Evolutionary conservation across 2,329 filamentous ascomycete species (phyloP).

Genomic region (Pleurostoma richardsiae): DNA sequence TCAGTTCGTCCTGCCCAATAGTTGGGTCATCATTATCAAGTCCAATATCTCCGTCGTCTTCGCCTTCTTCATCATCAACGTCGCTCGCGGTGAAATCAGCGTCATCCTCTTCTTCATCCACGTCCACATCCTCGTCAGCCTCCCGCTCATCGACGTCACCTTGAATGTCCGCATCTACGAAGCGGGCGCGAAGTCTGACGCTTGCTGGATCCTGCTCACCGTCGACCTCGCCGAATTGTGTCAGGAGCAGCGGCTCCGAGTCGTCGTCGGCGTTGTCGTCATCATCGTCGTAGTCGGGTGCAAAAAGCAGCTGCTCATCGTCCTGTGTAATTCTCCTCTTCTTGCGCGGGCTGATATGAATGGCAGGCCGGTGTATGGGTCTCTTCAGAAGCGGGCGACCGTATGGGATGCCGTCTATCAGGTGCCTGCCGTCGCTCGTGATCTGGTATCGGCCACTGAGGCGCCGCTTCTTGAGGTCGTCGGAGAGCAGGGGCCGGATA

Average conservation of each 20-base stretch:
- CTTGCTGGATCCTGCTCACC: constrained; percentile 3
- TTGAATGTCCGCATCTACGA: constrained; percentile 7
- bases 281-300: constrained; percentile 26
- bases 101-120: constrained; percentile 12
- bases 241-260: constrained; percentile 9
- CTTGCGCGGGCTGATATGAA: constrained; percentile 72
- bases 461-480: constrained; percentile 68
- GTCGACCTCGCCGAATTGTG: constrained; percentile 4
- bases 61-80: constrained; percentile 10
- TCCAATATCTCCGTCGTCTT: constrained; percentile 6
- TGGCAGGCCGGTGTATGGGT: constrained; percentile 55
- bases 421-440: constrained; percentile 67
- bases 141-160: constrained; percentile 13
- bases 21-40: constrained; percentile 22
- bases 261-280: constrained; percentile 25
- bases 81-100: constrained; percentile 1
- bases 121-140: constrained; percentile 15
- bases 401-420: constrained; percentile 82
- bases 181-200: neutral
- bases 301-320: constrained; percentile 34
- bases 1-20: constrained; percentile 36
- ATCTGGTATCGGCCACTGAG: constrained; percentile 80
- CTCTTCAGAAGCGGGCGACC: constrained; percentile 65
- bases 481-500: constrained; percentile 71
- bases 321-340: constrained; percentile 47